A percentile compares a stretch with the other conserved stretches of the same genome.
phyloP scores from a whole-genome alignment of 768 basidiomycete genomes.

The Boletus speciosus region DNA sequence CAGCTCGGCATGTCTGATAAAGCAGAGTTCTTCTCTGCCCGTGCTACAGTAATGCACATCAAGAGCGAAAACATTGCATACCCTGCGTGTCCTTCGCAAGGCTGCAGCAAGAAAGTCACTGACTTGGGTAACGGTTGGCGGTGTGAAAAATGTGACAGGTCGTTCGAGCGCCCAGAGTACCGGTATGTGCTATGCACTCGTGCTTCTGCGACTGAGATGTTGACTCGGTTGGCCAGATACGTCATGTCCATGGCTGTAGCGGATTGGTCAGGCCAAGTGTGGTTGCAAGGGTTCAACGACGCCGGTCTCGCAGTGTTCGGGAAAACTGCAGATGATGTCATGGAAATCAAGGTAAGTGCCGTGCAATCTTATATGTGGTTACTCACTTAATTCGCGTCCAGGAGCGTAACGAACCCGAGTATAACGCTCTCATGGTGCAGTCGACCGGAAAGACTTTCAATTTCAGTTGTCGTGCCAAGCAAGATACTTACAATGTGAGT shows the following conservation, averaged over 20 bases:
- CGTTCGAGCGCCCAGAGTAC: slow-evolving; percentile 67
- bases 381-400: slow-evolving; percentile 26
- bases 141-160: slow-evolving; percentile 89
- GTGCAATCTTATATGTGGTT: neutral
- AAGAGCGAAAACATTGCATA: slow-evolving; percentile 80
- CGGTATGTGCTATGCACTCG: slow-evolving; percentile 49
- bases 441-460: slow-evolving; percentile 72
- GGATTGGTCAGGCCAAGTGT: slow-evolving; percentile 87
- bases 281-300: slow-evolving; percentile 96
- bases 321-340: slow-evolving; percentile 73
- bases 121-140: slow-evolving; percentile 70
- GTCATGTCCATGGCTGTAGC: slow-evolving; percentile 83
- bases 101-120: slow-evolving; percentile 88
- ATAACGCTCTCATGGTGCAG: slow-evolving; percentile 54
- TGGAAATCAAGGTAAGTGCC: slow-evolving; percentile 58
- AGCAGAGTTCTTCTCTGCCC: slow-evolving; percentile 72
- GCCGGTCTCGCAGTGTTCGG: slow-evolving; percentile 74
- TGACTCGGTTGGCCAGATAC: slow-evolving; percentile 44
- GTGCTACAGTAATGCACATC: slow-evolving; percentile 87
- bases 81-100: slow-evolving; percentile 77
- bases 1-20: slow-evolving; percentile 75
- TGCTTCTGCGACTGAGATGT: neutral
- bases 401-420: slow-evolving; percentile 59
- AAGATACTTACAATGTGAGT: slow-evolving; percentile 81
- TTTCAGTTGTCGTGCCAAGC: slow-evolving; percentile 82